phyloP scores from a whole-genome alignment of 2,329 filamentous ascomycete species.

The Sporothrix inflata region DNA sequence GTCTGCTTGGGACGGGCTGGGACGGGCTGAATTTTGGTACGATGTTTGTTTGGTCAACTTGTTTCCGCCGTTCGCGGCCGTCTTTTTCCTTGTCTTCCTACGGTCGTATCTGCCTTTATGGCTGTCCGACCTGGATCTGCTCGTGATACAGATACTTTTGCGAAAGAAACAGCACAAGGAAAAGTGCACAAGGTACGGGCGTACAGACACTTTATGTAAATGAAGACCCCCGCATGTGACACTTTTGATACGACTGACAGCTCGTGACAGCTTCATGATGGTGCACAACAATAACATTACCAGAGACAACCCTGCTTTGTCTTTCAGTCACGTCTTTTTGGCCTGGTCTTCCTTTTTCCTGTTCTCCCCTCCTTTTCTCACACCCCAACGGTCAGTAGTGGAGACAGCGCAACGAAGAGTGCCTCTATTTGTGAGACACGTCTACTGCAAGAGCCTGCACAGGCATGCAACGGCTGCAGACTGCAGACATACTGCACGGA shows the following conservation, averaged over 20 bases:
- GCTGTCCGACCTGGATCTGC: no score
- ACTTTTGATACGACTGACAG: neutral
- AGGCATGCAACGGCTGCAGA: neutral
- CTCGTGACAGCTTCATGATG: neutral
- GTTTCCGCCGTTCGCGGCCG: slow-evolving; percentile 9
- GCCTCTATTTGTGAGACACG: neutral
- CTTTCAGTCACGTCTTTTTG: neutral
- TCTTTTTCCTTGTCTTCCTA: neutral
- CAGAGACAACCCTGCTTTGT: neutral
- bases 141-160: no score
- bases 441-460: neutral
- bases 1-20: neutral
- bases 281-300: neutral
- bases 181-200: no score
- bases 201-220: neutral
- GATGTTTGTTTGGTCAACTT: neutral
- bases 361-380: neutral
- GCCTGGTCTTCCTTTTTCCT: neutral
- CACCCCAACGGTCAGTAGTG: neutral
- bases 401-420: neutral
- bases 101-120: no score
- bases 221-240: neutral
- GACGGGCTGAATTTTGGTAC: neutral
- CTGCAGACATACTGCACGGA: neutral
- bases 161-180: no score